Conservation (phyloP, 1,139 yeast species). For the Protomyces inundatus region DNA sequence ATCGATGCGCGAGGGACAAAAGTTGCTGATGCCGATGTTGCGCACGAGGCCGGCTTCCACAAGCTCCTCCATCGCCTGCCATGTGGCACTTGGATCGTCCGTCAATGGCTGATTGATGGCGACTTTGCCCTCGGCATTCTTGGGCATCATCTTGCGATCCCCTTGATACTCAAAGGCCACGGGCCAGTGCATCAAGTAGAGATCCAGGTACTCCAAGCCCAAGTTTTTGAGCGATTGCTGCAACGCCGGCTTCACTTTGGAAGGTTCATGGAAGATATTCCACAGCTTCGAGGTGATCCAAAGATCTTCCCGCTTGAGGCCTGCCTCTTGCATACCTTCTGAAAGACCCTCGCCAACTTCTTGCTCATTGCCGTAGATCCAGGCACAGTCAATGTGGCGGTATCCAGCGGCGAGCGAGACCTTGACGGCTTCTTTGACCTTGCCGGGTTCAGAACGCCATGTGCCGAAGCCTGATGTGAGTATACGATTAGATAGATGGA, state of each 20-base stretch:
- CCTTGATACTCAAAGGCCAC: conserved; percentile 18
- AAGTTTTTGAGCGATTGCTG: conserved; percentile 51
- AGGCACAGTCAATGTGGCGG: conserved; percentile 50
- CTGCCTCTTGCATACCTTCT: conserved; percentile 49
- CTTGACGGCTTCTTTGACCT: conserved; percentile 56
- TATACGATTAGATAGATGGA: conserved; percentile 51
- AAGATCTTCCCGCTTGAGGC: conserved; percentile 63
- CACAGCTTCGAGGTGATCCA: conserved; percentile 71
- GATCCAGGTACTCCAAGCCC: conserved; percentile 56
- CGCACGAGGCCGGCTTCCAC: conserved; percentile 50
- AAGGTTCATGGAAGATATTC: conserved; percentile 41
- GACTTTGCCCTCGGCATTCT: conserved; percentile 9
- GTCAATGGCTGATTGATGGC: conserved; percentile 10
- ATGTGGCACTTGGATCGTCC: conserved; percentile 39
- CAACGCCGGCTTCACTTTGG: conserved; percentile 47
- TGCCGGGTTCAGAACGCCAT: conserved; percentile 60
- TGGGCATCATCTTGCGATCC: conserved; percentile 4
- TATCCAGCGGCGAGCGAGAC: conserved; percentile 64
- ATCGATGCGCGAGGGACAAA: conserved; percentile 64
- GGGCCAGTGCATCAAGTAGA: conserved; percentile 39
- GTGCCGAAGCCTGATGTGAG: conserved; percentile 76
- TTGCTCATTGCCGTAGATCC: conserved; percentile 33
- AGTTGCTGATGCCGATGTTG: conserved; percentile 78
- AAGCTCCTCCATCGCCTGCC: conserved; percentile 65
- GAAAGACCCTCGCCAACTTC: conserved; percentile 49